Evolutionary conservation across 495 filamentous ascomycete genomes (phyloP), one percentile per base, ranked within the genome.

Genomic region (Cryomyces minteri): DNA sequence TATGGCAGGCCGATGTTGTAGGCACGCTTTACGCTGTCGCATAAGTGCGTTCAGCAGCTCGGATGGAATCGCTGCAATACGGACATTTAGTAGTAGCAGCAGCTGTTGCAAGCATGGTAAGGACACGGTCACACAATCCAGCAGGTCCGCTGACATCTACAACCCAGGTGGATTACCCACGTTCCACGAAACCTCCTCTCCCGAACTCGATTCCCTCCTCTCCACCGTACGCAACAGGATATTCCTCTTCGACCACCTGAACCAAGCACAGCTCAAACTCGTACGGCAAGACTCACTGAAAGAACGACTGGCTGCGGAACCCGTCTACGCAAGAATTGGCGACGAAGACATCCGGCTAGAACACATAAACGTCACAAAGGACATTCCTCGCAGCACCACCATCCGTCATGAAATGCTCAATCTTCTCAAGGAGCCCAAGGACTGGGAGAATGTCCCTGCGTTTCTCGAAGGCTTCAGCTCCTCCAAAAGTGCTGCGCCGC

Each of bases 221-320:
- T 43, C 44, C 31, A 43, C 40, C 11, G 31, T 62, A 11, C 59
- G 61, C 41, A 44, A 44, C 25, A 51, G 55, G 10, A 48, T 64
- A 54, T 55, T 67, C 49, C 54, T 64, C 43, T 63, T 61, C 10
- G 39, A 42, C 18, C 48, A 56, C 49, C 62, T 67, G 28, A 52
- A 39, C 30, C 18, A 45, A 9, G 44, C 48, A 2, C 58, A 67
- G 43, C 50, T 44, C 8, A 50, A 53, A 25, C 50, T 63, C 30
- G 52, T 66, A 46, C 61, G 52, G 56, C 40, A 49, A 32, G 33
- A 50, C 12, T 49, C 56, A 41, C 44, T 60, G 51, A 39, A 40
- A 4, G 31, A 47, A 29, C 33, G 40, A 6, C 50, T 62, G 11
- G 48, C 49, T 46, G 48, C 55, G 8, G 61, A 67, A 11, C 61